Evolutionary conservation across 73 alveolate species (phyloP).

Genomic region (Blepharisma japonicum): DNA sequence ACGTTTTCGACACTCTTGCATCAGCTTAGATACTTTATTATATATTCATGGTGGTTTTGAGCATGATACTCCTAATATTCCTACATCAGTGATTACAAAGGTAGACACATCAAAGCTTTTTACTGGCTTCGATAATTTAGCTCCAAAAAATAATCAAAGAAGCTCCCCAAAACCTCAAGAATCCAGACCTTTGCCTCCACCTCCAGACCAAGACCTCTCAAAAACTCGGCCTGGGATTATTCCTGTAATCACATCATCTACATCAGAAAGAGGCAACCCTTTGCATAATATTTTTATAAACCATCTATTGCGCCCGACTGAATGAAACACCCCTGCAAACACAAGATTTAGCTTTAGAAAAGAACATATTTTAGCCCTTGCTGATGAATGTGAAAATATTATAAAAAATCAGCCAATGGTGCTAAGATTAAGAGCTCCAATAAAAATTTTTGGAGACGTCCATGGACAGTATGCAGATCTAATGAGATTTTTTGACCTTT

Average conservation of each 20-base stretch:
- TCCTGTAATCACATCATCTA: not conserved
- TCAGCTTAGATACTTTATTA: constrained; percentile 51
- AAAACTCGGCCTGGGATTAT: not conserved
- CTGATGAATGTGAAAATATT: constrained; percentile 67
- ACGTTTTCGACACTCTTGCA: constrained; percentile 78
- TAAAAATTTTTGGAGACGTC: constrained; percentile 90
- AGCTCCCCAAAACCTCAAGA: not conserved
- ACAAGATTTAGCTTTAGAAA: constrained; percentile 61
- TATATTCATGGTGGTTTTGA: constrained; percentile 93
- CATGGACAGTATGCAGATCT: constrained; percentile 93
- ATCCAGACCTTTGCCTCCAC: not conserved
- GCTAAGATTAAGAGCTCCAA: constrained; percentile 76
- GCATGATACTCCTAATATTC: constrained; percentile 72
- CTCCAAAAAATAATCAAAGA: not conserved
- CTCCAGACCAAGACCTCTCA: not conserved
- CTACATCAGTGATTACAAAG: not conserved
- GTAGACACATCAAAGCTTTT: not conserved
- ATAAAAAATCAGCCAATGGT: constrained; percentile 89
- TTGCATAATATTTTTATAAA: constrained; percentile 65
- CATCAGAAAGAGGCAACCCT: constrained; percentile 24
- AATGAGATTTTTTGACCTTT: constrained; percentile 93
- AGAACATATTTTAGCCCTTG: constrained; percentile 67
- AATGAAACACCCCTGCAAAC: constrained; percentile 58
- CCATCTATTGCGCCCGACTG: constrained; percentile 73
- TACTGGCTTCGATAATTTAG: not conserved